These are phyloP conservation scores for Torulaspora delbrueckii DNA, from an alignment of 805 yeast species.

Conservation along the genomic window DNA sequence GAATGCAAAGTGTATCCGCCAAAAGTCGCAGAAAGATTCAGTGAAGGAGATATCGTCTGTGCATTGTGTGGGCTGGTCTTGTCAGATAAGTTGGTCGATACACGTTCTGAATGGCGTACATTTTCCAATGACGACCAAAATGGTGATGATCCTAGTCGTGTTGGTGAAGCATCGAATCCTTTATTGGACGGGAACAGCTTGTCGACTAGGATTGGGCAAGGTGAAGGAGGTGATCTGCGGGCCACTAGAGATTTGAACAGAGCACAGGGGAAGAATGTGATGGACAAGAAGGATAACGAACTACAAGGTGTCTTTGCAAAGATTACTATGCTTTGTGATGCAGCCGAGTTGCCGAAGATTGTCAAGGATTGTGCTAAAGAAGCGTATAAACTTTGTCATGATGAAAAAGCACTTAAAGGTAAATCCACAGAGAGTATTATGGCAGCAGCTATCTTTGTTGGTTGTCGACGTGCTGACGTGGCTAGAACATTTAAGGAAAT, in stretches of 20 bases:
- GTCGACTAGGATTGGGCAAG: conserved; percentile 85
- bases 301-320: conserved; percentile 83
- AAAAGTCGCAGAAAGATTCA: conserved; percentile 86
- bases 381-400: conserved; percentile 86
- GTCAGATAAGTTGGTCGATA: conserved; percentile 87
- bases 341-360: conserved; percentile 87
- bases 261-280: conserved; percentile 80
- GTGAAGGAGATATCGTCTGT: conserved; percentile 98
- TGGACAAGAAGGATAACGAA: conserved; percentile 83
- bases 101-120: conserved; percentile 98
- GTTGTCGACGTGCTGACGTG: conserved; percentile 89
- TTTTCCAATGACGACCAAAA: conserved; percentile 96
- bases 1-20: conserved; percentile 97
- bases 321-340: conserved; percentile 95
- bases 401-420: conserved; percentile 79
- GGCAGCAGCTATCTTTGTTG: conserved; percentile 94
- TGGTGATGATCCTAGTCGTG: conserved; percentile 98
- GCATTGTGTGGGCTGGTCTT: conserved; percentile 93
- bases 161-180: conserved; percentile 95
- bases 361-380: conserved; percentile 98
- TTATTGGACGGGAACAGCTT: conserved; percentile 85
- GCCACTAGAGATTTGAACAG: conserved; percentile 86
- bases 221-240: conserved; percentile 80
- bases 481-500: conserved; percentile 95
- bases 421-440: conserved; percentile 89